Conservation (phyloP, 1,284 basidiomycete species). For the Apiotrichum sp. region DNA sequence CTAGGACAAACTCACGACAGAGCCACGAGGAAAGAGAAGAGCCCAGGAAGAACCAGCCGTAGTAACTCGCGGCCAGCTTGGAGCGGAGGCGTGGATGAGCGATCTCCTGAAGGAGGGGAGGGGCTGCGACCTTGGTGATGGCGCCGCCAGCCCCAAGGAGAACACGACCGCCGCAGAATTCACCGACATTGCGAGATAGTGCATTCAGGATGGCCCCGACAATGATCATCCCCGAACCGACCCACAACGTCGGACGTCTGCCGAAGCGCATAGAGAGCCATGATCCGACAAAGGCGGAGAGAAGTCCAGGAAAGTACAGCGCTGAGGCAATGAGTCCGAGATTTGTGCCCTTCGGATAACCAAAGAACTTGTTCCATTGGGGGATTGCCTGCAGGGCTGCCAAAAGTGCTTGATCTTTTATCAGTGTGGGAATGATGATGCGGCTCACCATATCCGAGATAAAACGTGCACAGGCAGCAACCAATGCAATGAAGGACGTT, state of each 20-base stretch:
- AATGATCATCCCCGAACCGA: slow-evolving; percentile 24
- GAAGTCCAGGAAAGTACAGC: slow-evolving; percentile 26
- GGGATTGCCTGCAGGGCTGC: slow-evolving; percentile 16
- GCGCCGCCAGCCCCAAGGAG: slow-evolving; percentile 27
- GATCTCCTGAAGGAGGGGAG: slow-evolving; percentile 23
- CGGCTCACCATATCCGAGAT: slow-evolving; percentile 12
- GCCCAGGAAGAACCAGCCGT: slow-evolving; percentile 23
- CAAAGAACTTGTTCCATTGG: slow-evolving; percentile 27
- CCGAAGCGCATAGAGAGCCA: slow-evolving; percentile 21
- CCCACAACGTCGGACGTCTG: slow-evolving; percentile 18
- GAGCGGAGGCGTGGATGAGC: slow-evolving; percentile 21
- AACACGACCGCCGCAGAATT: slow-evolving; percentile 21
- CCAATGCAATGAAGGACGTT: slow-evolving; percentile 15
- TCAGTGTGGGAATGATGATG: too few relatives aligned
- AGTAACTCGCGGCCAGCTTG: slow-evolving; percentile 16
- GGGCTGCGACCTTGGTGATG: slow-evolving; percentile 25
- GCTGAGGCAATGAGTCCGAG: slow-evolving; percentile 26
- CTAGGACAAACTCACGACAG: slow-evolving; percentile 6
- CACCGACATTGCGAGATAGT: slow-evolving; percentile 10
- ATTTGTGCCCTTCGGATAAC: slow-evolving; percentile 15
- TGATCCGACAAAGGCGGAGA: slow-evolving; percentile 22
- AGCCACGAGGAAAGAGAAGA: slow-evolving; percentile 20
- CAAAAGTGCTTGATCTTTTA: slow-evolving; percentile 20
- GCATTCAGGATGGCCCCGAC: slow-evolving; percentile 18
- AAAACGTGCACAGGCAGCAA: slow-evolving; percentile 17